A percentile compares a stretch with the other conserved stretches of the same genome.
Conservation (phyloP, 129 eudicot species). For the carrot (Daucus carota) region DNA sequence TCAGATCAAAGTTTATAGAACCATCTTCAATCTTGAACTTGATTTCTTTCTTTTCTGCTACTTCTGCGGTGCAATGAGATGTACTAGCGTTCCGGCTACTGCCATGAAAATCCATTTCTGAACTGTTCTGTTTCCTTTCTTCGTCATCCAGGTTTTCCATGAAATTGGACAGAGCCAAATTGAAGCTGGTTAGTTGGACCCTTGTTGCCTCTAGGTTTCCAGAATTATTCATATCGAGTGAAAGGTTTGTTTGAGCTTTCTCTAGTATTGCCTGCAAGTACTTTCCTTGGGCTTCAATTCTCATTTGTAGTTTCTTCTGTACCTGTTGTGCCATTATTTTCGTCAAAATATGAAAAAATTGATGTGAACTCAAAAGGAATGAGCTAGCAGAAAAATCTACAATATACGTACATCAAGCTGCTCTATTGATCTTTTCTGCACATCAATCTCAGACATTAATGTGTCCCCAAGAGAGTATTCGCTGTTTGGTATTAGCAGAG, state of each 20-base stretch:
- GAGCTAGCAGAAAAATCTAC: not conserved
- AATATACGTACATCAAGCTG: constrained; percentile 64
- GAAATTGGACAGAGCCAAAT: constrained; percentile 63
- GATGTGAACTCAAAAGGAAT: not conserved
- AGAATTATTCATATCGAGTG: constrained; percentile 49
- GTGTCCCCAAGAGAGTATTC: constrained; percentile 61
- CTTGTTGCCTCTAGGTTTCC: constrained; percentile 54
- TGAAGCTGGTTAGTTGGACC: constrained; percentile 54
- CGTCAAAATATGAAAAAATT: not conserved
- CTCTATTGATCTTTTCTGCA: constrained; percentile 71
- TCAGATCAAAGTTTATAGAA: constrained; percentile 63
- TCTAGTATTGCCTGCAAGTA: constrained; percentile 89
- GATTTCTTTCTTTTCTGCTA: constrained; percentile 27
- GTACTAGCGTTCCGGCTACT: constrained; percentile 15
- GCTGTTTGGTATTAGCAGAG: constrained; percentile 24
- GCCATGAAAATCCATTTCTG: constrained; percentile 14
- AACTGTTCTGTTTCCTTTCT: constrained; percentile 21
- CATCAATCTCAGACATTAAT: constrained; percentile 61
- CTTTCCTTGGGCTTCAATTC: constrained; percentile 93
- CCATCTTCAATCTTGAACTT: constrained; percentile 50
- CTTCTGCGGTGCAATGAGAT: constrained; percentile 18
- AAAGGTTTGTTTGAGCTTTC: constrained; percentile 75
- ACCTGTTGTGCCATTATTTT: constrained; percentile 32
- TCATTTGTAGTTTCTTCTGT: constrained; percentile 82
- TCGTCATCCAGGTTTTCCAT: constrained; percentile 57